Percentiles rank a stretch among this genome's conserved stretches.
Evolutionary conservation across 257 asterid genomes (phyloP).

Genomic region (Solanum chilense): DNA sequence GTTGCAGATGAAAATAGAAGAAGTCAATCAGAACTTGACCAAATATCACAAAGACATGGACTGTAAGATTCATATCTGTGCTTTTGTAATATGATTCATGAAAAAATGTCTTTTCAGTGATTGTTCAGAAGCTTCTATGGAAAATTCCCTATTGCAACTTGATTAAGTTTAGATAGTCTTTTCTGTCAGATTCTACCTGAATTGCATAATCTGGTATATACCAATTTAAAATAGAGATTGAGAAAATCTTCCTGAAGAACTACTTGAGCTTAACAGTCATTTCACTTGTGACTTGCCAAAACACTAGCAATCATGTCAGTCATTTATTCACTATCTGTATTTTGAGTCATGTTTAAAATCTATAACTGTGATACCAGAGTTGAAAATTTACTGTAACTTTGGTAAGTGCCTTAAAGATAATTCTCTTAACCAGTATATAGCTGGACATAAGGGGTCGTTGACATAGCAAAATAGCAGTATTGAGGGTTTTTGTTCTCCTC

Average conservation of each 20-base stretch:
- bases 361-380: not conserved
- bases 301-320: not conserved
- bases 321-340: not conserved
- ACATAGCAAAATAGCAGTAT: not conserved
- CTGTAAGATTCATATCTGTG: slow-evolving; percentile 38
- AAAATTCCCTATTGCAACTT: not conserved
- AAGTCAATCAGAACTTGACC: slow-evolving; percentile 58
- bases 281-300: not conserved
- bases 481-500: not conserved
- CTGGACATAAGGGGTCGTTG: not conserved
- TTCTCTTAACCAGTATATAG: not conserved
- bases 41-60: slow-evolving; percentile 68
- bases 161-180: not conserved
- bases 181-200: not conserved
- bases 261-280: not conserved
- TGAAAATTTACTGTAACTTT: not conserved
- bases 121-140: not conserved
- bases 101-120: not conserved
- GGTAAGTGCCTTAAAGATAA: not conserved
- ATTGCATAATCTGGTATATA: not conserved
- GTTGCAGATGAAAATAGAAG: slow-evolving; percentile 63
- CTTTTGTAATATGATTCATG: not conserved
- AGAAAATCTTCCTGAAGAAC: not conserved
- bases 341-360: not conserved
- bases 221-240: not conserved